These are phyloP conservation scores for Ilex asprella DNA, from an alignment of 257 asterid genomes.

Conservation along the genomic window DNA sequence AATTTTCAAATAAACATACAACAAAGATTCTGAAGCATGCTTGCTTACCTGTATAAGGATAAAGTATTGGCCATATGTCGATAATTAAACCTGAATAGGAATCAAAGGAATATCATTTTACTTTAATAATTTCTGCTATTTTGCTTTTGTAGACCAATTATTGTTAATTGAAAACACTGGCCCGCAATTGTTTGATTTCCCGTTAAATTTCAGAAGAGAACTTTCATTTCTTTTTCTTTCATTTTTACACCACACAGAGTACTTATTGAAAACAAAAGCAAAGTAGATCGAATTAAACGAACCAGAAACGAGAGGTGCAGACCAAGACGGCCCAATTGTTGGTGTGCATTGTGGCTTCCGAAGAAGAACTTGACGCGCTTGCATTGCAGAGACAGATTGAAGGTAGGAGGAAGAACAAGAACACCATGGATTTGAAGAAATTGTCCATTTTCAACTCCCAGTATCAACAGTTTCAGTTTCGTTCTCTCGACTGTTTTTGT, in stretches of 20 bases:
- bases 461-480: too few species aligned
- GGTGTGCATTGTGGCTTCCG: conserved; percentile 81
- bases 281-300: too few species aligned
- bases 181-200: too few species aligned
- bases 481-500: too few species aligned
- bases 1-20: neutral
- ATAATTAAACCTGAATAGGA: conserved; percentile 74
- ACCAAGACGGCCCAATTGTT: conserved; percentile 96
- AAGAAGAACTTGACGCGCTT: conserved; percentile 33
- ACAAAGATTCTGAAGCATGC: neutral
- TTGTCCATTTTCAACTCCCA: too few species aligned
- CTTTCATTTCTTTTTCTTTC: too few species aligned
- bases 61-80: conserved; percentile 96
- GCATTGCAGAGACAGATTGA: conserved; percentile 18
- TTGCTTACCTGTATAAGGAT: conserved; percentile 77
- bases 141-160: neutral
- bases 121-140: neutral
- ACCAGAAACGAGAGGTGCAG: conserved; percentile 99
- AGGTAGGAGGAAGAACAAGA: neutral
- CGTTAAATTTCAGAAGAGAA: too few species aligned
- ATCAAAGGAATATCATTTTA: neutral
- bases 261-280: too few species aligned
- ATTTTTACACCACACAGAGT: too few species aligned
- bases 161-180: neutral
- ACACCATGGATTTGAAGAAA: too few species aligned